Evolutionary conservation across 2,329 filamentous ascomycete genomes (phyloP).

Genomic region (Stagonosporopsis vannaccii): DNA sequence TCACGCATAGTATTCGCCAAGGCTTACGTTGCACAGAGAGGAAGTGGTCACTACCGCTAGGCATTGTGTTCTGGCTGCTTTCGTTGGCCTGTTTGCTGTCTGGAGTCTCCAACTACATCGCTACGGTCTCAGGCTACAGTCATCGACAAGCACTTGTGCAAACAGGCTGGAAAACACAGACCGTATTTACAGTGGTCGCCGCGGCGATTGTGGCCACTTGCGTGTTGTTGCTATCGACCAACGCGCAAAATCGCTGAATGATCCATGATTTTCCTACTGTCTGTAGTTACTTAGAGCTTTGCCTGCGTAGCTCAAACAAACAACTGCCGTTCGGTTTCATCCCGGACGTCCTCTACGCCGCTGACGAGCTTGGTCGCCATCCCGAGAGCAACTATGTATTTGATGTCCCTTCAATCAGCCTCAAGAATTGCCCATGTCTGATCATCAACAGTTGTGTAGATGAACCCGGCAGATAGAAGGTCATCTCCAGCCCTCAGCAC

Average conservation of each 20-base stretch:
- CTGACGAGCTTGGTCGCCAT: neutral
- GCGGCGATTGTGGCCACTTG: slow-evolving; percentile 52
- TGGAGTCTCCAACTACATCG: slow-evolving; percentile 87
- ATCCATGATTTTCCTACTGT: slow-evolving; percentile 6
- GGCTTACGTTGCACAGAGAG: slow-evolving; percentile 64
- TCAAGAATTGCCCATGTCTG: slow-evolving; percentile 89
- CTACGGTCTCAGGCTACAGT: slow-evolving; percentile 82
- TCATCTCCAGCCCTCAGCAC: slow-evolving; percentile 83
- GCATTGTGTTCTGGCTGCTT: slow-evolving; percentile 86
- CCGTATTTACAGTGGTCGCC: slow-evolving; percentile 62
- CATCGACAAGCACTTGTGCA: slow-evolving; percentile 83
- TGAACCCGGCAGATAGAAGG: slow-evolving; percentile 73
- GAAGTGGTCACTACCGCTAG: slow-evolving; percentile 81
- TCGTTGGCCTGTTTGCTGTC: slow-evolving; percentile 77
- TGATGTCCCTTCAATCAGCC: slow-evolving; percentile 42
- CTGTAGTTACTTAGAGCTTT: slow-evolving; percentile 10
- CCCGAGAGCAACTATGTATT: neutral
- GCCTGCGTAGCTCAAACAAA: neutral
- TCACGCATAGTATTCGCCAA: neutral
- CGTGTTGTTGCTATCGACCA: slow-evolving; percentile 51
- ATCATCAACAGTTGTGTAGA: slow-evolving; percentile 93
- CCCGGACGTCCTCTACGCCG: neutral
- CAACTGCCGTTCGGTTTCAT: neutral
- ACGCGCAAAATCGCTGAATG: slow-evolving; percentile 37
- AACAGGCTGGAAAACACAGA: slow-evolving; percentile 90